phyloP scores from a whole-genome alignment of 139 green algal genomes.

The Ostreobium quekettii region DNA sequence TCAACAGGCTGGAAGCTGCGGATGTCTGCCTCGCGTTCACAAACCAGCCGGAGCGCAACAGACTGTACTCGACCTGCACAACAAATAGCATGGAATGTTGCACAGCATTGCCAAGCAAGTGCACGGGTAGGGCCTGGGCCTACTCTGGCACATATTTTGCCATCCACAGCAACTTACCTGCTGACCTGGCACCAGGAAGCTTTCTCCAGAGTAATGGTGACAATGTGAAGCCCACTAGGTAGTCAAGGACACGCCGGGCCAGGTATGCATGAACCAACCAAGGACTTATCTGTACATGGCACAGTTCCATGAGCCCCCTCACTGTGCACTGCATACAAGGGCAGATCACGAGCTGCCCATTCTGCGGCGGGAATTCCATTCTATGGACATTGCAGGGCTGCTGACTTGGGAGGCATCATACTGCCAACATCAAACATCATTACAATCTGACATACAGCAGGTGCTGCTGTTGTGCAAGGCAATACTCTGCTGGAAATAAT shows the following conservation, averaged over 20 bases:
- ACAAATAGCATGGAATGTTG: not conserved
- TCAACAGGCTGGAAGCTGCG: slow-evolving; percentile 46
- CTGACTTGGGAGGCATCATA: no score
- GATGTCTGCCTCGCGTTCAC: slow-evolving; percentile 66
- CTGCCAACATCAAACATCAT: no score
- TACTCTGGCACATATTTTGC: not conserved
- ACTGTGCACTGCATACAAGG: no score
- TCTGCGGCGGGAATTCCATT: no score
- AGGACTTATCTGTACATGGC: slow-evolving; percentile 40
- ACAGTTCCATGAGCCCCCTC: no score
- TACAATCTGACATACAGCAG: no score
- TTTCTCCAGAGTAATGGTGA: slow-evolving; percentile 88
- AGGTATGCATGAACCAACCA: slow-evolving; percentile 86
- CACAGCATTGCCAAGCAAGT: not conserved
- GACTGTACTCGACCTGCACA: slow-evolving; percentile 69
- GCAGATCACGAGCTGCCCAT: no score
- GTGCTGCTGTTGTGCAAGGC: no score
- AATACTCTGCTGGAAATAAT: no score
- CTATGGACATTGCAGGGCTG: no score
- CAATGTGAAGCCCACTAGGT: slow-evolving; percentile 84
- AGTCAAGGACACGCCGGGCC: slow-evolving; percentile 78
- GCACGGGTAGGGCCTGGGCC: not conserved
- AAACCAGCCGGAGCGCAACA: slow-evolving; percentile 77
- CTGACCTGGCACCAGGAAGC: slow-evolving; percentile 60
- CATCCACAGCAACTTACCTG: slow-evolving; percentile 24